Evolutionary conservation across 495 filamentous ascomycete species (phyloP).

Genomic region (Aspergillus asperescens): DNA sequence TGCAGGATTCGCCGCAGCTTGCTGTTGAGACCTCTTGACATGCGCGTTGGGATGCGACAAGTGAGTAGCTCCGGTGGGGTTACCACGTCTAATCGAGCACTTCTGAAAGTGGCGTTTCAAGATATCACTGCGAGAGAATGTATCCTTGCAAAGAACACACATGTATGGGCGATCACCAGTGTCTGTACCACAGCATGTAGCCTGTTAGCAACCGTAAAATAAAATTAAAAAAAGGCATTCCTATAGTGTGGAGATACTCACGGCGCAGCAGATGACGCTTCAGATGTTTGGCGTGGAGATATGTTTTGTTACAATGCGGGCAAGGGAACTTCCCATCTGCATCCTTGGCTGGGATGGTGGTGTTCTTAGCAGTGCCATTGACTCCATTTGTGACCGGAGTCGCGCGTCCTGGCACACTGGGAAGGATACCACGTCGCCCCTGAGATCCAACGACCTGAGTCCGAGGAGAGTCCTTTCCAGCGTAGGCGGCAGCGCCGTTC

Average conservation of each 20-base stretch:
- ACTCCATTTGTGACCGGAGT: slow-evolving; percentile 58
- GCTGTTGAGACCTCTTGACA: slow-evolving; percentile 59
- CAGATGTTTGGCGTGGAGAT: slow-evolving; percentile 94
- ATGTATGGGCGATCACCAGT: slow-evolving; percentile 95
- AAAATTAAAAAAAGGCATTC: too few relatives aligned
- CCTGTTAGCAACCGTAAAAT: not conserved
- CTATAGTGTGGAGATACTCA: slow-evolving; percentile 62
- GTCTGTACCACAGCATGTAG: slow-evolving; percentile 48
- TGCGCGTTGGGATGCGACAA: slow-evolving; percentile 86
- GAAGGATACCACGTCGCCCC: slow-evolving; percentile 79
- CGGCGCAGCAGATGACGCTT: slow-evolving; percentile 92
- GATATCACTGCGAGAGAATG: slow-evolving; percentile 97
- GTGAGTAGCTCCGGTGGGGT: slow-evolving; percentile 88
- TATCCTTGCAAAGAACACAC: slow-evolving; percentile 94
- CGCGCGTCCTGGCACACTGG: slow-evolving; percentile 77
- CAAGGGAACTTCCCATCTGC: slow-evolving; percentile 96
- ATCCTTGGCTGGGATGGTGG: slow-evolving; percentile 83
- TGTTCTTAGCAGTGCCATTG: slow-evolving; percentile 60
- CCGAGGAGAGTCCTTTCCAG: slow-evolving; percentile 53
- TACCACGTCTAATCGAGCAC: slow-evolving; percentile 90
- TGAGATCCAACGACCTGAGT: slow-evolving; percentile 91
- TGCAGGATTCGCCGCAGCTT: slow-evolving; percentile 54
- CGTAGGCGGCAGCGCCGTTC: slow-evolving; percentile 39
- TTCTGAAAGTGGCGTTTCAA: slow-evolving; percentile 98
- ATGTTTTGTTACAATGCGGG: slow-evolving; percentile 94